Conservation (phyloP, 176 grass and related monocot genomes). For the Oryza meridionalis region DNA sequence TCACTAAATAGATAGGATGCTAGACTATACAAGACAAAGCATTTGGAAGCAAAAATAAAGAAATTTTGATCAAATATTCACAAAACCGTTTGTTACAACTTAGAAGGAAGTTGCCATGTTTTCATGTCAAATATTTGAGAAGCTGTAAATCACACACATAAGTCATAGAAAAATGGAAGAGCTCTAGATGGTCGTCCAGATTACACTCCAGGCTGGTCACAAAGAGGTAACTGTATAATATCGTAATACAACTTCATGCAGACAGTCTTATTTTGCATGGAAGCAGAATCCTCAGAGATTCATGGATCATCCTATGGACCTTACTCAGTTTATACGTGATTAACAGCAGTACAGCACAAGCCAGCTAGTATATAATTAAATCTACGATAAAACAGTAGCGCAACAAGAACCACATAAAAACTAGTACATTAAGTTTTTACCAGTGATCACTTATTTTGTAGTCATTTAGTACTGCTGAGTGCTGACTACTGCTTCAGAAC, state of each 20-base stretch:
- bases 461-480: not conserved
- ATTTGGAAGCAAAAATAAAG: not conserved
- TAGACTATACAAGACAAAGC: not conserved
- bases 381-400: not conserved
- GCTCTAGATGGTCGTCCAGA: not conserved
- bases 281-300: not conserved
- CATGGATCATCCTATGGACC: not conserved
- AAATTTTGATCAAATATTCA: not conserved
- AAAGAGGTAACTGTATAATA: not conserved
- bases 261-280: not conserved
- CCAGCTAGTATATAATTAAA: not conserved
- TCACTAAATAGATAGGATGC: conserved; percentile 6
- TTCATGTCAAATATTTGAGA: not conserved
- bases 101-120: not conserved
- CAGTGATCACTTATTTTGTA: not conserved
- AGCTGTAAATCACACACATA: not conserved
- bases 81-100: not conserved
- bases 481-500: not conserved
- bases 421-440: not conserved
- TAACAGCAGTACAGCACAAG: not conserved
- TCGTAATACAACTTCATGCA: not conserved
- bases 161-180: not conserved
- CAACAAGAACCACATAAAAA: not conserved
- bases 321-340: not conserved
- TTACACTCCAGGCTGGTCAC: not conserved